Percentiles rank a stretch among this genome's conserved stretches.
These are phyloP conservation scores for Phytopythium cucurbitacearum DNA, from an alignment of 352 stramenopile species.

Conservation along the genomic window DNA sequence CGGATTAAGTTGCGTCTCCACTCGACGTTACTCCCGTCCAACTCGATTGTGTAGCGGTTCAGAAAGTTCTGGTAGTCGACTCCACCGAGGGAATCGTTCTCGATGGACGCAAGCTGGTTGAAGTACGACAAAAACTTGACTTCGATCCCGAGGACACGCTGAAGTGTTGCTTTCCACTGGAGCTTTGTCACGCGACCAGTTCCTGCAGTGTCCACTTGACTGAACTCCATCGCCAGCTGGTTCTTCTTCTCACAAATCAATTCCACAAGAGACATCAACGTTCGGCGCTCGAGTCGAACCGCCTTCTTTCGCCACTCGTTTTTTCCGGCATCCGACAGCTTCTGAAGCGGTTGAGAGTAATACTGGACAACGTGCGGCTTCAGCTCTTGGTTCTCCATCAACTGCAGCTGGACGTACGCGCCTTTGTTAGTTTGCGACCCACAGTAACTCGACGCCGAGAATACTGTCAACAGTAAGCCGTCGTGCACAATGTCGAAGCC, in stretches of 20 bases:
- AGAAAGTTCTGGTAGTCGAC: constrained; percentile 78
- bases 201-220: constrained; percentile 23
- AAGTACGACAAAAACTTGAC: constrained; percentile 74
- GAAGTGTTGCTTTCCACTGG: constrained; percentile 60
- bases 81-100: constrained; percentile 22
- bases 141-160: constrained; percentile 54
- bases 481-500: constrained; percentile 89
- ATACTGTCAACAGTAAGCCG: constrained; percentile 85
- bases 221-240: constrained; percentile 44
- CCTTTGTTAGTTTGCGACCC: constrained; percentile 90
- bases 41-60: constrained; percentile 67
- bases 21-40: constrained; percentile 52
- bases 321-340: constrained; percentile 49
- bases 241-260: constrained; percentile 81
- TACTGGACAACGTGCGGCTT: constrained; percentile 92
- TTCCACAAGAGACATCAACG: constrained; percentile 75
- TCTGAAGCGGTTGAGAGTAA: constrained; percentile 83
- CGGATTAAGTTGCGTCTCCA: constrained; percentile 65
- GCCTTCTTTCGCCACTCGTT: constrained; percentile 84
- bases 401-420: constrained; percentile 63
- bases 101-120: constrained; percentile 43
- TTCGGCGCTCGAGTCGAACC: constrained; percentile 56
- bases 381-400: constrained; percentile 67
- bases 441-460: constrained; percentile 91
- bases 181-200: constrained; percentile 56